Percentiles rank a stretch among this genome's conserved stretches.
Evolutionary conservation across 441 rosid species (phyloP).

Genomic region (Biscutella auriculata): DNA sequence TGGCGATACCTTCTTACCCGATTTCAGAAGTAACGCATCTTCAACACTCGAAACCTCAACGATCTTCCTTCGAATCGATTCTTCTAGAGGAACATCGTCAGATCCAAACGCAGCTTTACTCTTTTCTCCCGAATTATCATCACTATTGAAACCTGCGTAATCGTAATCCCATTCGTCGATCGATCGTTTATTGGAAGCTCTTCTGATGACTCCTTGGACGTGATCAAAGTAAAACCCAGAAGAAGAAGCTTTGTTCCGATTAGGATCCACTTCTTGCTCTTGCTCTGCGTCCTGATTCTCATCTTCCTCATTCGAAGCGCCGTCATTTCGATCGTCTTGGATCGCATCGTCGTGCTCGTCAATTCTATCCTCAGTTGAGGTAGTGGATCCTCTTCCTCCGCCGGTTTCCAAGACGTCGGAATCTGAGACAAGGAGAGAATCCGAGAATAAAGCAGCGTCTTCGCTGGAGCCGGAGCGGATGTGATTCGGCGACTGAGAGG

Average conservation of each 20-base stretch:
- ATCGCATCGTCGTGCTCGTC: slow-evolving; percentile 66
- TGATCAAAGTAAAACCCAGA: slow-evolving; percentile 70
- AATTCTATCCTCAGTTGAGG: slow-evolving; percentile 40
- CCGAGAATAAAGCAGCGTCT: slow-evolving; percentile 20
- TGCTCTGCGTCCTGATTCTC: slow-evolving; percentile 27
- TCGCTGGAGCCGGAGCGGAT: slow-evolving; percentile 21
- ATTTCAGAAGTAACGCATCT: slow-evolving; percentile 62
- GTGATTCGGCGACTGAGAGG: slow-evolving; percentile 27
- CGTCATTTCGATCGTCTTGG: slow-evolving; percentile 32
- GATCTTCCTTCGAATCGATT: slow-evolving; percentile 56
- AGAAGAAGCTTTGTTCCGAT: slow-evolving; percentile 25
- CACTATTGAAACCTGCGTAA: slow-evolving; percentile 25
- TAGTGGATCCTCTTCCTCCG: slow-evolving; percentile 19
- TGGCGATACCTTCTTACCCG: slow-evolving; percentile 43
- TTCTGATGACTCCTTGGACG: slow-evolving; percentile 43
- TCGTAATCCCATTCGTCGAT: slow-evolving; percentile 86
- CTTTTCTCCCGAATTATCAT: slow-evolving; percentile 7
- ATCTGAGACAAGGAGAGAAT: slow-evolving; percentile 40
- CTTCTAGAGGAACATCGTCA: slow-evolving; percentile 72
- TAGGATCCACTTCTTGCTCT: slow-evolving; percentile 23
- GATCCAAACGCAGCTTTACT: slow-evolving; percentile 51
- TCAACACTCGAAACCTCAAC: slow-evolving; percentile 51
- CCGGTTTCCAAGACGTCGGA: slow-evolving; percentile 28
- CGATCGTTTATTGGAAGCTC: slow-evolving; percentile 49
- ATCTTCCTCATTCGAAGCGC: slow-evolving; percentile 21